phyloP scores from a whole-genome alignment of 148 eudicot genomes.

The Rhododendron mucronatum region DNA sequence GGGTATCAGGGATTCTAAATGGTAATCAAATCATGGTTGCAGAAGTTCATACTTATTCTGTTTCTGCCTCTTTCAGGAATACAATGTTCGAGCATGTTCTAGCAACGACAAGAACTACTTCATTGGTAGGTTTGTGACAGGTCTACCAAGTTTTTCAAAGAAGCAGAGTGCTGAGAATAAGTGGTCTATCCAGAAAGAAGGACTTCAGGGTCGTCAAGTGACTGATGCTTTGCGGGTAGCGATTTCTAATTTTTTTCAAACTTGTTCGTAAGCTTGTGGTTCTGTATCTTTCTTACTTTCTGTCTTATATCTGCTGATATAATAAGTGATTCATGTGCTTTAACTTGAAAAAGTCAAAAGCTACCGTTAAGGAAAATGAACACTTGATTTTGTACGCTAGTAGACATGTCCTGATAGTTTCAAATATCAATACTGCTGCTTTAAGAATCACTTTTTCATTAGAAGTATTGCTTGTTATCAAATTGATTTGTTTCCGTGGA shows the following conservation, averaged over 20 bases:
- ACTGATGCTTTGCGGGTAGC: conserved; percentile 62
- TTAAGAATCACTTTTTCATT: neutral
- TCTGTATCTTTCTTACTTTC: neutral
- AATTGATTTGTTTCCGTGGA: neutral
- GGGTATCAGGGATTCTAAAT: neutral
- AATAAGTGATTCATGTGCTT: neutral
- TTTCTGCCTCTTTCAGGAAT: conserved; percentile 52
- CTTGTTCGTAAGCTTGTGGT: neutral
- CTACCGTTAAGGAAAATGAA: neutral
- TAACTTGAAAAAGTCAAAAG: neutral
- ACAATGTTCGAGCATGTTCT: conserved; percentile 68
- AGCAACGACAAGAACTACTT: conserved; percentile 78
- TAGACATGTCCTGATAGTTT: neutral
- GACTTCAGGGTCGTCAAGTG: conserved; percentile 73
- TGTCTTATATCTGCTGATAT: neutral
- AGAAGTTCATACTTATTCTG: neutral
- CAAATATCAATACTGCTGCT: neutral
- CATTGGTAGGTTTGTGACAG: conserved; percentile 77
- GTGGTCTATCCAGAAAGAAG: conserved; percentile 87
- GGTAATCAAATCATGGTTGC: neutral
- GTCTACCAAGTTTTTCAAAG: conserved; percentile 76
- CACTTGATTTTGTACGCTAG: neutral
- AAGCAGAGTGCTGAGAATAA: conserved; percentile 75
- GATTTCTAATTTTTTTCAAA: neutral
- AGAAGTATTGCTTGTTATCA: neutral